These are phyloP conservation scores for Curvularia verruculosa DNA, from an alignment of 2,329 filamentous ascomycete genomes.

Conservation along the genomic window DNA sequence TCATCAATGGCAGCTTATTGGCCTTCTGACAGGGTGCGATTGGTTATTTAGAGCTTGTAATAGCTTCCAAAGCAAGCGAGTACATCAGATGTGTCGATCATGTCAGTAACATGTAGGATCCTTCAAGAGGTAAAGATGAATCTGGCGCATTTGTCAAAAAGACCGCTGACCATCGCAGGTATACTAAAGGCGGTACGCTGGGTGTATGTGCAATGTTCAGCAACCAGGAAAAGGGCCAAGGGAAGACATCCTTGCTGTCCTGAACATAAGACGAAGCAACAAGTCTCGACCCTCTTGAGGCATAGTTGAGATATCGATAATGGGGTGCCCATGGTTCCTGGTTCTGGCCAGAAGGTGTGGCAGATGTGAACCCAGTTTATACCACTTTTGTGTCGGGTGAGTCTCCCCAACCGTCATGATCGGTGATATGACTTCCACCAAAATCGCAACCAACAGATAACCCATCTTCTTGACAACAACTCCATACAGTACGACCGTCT, in stretches of 20 bases:
- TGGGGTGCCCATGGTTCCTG: neutral
- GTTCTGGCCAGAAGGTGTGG: neutral
- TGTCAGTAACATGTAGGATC: neutral
- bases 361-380: neutral
- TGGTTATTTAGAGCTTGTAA: neutral
- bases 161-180: conserved; percentile 13
- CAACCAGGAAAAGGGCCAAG: neutral
- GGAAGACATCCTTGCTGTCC: neutral
- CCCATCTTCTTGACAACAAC: conserved; percentile 18
- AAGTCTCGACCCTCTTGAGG: neutral
- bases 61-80: neutral
- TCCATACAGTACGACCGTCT: conserved; percentile 8
- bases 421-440: conserved; percentile 10
- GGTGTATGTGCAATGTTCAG: neutral
- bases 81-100: neutral
- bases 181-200: conserved; percentile 13
- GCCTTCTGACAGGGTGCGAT: neutral
- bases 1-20: conserved; percentile 2
- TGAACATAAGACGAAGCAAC: neutral
- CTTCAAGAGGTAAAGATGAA: neutral
- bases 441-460: conserved; percentile 21
- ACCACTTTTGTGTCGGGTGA: neutral
- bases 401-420: neutral
- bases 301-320: neutral
- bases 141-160: conserved; percentile 17